phyloP scores from a whole-genome alignment of 148 eudicot genomes.

The Spergularia bocconei region DNA sequence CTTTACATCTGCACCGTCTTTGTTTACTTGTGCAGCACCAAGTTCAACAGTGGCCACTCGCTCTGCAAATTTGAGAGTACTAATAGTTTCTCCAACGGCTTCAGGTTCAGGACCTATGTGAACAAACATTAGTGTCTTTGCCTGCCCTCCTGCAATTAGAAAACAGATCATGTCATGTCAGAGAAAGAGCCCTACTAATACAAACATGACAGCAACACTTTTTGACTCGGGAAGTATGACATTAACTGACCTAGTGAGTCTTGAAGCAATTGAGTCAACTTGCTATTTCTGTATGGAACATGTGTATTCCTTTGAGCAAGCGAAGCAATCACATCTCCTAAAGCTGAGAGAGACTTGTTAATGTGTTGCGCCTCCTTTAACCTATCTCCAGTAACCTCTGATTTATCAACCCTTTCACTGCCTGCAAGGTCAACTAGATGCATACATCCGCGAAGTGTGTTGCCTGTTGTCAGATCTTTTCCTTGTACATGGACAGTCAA shows the following conservation, averaged over 20 bases:
- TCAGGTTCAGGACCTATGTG: conserved; percentile 96
- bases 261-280: conserved; percentile 91
- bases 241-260: conserved; percentile 81
- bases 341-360: conserved; percentile 88
- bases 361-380: conserved; percentile 97
- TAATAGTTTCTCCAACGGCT: conserved; percentile 85
- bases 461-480: conserved; percentile 82
- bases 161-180: conserved; percentile 8
- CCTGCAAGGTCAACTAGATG: conserved; percentile 98
- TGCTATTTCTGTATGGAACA: conserved; percentile 94
- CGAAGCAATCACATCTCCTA: conserved; percentile 95
- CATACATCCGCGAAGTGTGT: conserved; percentile 87
- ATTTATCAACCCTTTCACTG: conserved; percentile 97
- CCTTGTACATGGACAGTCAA: conserved; percentile 99
- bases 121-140: conserved; percentile 98
- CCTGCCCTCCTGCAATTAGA: conserved; percentile 76
- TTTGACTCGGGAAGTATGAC: not conserved
- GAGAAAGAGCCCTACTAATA: too few species aligned
- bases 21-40: conserved; percentile 91
- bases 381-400: conserved; percentile 96
- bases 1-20: conserved; percentile 76
- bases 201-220: too few species aligned
- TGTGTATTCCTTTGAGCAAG: conserved; percentile 92
- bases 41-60: conserved; percentile 97
- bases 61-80: conserved; percentile 97